A percentile compares a stretch with the other conserved stretches of the same genome.
phyloP scores from a whole-genome alignment of 495 filamentous ascomycete genomes.

The Hypoxylon lienhwacheense region DNA sequence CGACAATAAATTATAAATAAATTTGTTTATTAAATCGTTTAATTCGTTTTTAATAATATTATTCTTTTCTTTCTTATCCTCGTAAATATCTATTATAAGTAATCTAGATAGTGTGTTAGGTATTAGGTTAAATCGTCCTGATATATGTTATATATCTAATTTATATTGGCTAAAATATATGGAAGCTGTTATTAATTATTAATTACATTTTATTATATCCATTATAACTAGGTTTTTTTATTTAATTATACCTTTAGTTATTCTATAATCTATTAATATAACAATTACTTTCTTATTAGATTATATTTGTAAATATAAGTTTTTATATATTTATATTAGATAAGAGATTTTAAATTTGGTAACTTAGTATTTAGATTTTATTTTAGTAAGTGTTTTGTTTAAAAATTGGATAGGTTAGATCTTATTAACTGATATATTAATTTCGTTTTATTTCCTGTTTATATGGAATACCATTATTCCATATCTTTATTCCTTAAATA shows the following conservation, averaged over 20 bases:
- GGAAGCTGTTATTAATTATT: background rate
- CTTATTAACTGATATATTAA: background rate
- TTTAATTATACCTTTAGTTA: background rate
- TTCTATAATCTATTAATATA: background rate
- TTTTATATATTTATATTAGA: background rate
- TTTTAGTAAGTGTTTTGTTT: background rate
- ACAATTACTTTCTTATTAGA: background rate
- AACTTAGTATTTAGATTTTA: background rate
- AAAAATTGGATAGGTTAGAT: background rate
- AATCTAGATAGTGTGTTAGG: background rate
- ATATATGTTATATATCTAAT: background rate
- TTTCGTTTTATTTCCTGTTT: background rate
- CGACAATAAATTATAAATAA: background rate
- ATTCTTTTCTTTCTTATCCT: background rate
- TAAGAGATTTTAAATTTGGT: background rate
- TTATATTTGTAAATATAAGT: background rate
- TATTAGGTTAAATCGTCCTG: background rate
- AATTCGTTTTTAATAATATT: background rate
- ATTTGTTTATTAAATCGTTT: background rate
- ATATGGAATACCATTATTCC: background rate
- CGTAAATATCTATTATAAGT: background rate
- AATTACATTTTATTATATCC: background rate
- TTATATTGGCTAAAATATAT: background rate
- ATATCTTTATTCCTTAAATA: background rate
- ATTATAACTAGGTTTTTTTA: background rate